These are phyloP conservation scores for Agapanthus africanus DNA, from an alignment of 106 monocot genomes.

Conservation along the genomic window DNA sequence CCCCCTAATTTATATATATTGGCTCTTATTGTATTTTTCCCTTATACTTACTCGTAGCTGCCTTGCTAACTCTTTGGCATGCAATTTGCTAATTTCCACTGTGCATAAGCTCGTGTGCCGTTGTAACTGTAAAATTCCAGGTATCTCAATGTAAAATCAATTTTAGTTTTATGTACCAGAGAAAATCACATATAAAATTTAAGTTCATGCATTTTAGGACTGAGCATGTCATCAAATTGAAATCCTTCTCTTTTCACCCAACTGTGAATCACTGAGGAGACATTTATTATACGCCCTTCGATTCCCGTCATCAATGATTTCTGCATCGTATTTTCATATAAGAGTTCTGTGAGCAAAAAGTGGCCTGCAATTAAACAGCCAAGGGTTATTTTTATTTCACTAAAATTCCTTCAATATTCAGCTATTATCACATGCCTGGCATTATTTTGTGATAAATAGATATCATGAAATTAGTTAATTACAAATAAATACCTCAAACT, in stretches of 20 bases:
- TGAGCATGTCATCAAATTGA: conserved; percentile 17
- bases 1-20: too few relatives aligned
- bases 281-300: conserved; percentile 49
- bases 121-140: conserved; percentile 20
- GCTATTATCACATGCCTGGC: too few relatives aligned
- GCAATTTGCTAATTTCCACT: conserved; percentile 32
- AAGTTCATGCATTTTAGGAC: conserved; percentile 13
- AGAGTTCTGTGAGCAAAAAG: conserved; percentile 37
- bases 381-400: too few relatives aligned
- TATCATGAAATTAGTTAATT: too few relatives aligned
- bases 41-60: conserved; percentile 22
- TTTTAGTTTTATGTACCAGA: too few relatives aligned
- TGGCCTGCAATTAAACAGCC: conserved; percentile 31
- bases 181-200: background rate
- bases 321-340: conserved; percentile 45
- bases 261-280: conserved; percentile 45
- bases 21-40: background rate
- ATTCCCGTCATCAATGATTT: conserved; percentile 30
- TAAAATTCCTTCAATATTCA: too few relatives aligned
- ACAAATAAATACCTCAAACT: too few relatives aligned
- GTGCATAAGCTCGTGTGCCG: conserved; percentile 31
- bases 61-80: conserved; percentile 29
- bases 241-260: conserved; percentile 32
- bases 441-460: too few relatives aligned
- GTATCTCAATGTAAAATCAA: background rate